These are phyloP conservation scores for Epichloe brachyelytri DNA, from an alignment of 2,329 filamentous ascomycete species.

Conservation along the genomic window DNA sequence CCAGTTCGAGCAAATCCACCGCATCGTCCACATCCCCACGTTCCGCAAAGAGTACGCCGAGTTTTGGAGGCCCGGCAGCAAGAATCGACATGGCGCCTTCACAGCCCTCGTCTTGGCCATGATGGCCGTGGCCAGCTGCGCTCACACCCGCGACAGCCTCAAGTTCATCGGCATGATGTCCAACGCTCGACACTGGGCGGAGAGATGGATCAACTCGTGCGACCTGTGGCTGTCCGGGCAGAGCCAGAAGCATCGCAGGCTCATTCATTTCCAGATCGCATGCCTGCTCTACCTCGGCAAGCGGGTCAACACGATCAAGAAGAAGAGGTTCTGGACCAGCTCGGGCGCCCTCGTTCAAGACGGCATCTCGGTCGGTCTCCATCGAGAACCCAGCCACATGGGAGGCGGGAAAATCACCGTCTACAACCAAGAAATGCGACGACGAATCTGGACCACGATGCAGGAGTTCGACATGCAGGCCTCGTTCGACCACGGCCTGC, in stretches of 20 bases:
- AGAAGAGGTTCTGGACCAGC: slow-evolving; percentile 50
- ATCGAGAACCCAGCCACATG: slow-evolving; percentile 45
- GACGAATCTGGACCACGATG: slow-evolving; percentile 47
- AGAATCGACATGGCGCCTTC: slow-evolving; percentile 36
- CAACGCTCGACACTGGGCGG: slow-evolving; percentile 39
- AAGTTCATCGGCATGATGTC: slow-evolving; percentile 47
- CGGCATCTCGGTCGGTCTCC: slow-evolving; percentile 44
- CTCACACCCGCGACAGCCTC: slow-evolving; percentile 37
- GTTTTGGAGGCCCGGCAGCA: slow-evolving; percentile 37
- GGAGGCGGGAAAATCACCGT: slow-evolving; percentile 40
- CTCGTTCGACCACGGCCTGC: slow-evolving; percentile 46
- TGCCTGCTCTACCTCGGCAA: slow-evolving; percentile 49
- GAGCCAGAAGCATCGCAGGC: slow-evolving; percentile 47
- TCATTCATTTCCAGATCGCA: slow-evolving; percentile 48
- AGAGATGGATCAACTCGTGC: slow-evolving; percentile 42
- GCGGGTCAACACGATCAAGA: slow-evolving; percentile 49
- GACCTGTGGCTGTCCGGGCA: slow-evolving; percentile 41
- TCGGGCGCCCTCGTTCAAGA: slow-evolving; percentile 44
- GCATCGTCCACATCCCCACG: slow-evolving; percentile 46
- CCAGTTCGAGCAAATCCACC: slow-evolving; percentile 42
- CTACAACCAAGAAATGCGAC: slow-evolving; percentile 49
- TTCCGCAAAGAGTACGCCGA: slow-evolving; percentile 42
- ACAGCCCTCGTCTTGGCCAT: slow-evolving; percentile 47
- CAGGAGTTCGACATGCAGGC: slow-evolving; percentile 50
- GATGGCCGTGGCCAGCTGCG: slow-evolving; percentile 45